Percentiles rank a stretch among this genome's conserved stretches.
These are phyloP conservation scores for Helotiales sp. DNA, from an alignment of 2,329 filamentous ascomycete genomes.

Conservation along the genomic window DNA sequence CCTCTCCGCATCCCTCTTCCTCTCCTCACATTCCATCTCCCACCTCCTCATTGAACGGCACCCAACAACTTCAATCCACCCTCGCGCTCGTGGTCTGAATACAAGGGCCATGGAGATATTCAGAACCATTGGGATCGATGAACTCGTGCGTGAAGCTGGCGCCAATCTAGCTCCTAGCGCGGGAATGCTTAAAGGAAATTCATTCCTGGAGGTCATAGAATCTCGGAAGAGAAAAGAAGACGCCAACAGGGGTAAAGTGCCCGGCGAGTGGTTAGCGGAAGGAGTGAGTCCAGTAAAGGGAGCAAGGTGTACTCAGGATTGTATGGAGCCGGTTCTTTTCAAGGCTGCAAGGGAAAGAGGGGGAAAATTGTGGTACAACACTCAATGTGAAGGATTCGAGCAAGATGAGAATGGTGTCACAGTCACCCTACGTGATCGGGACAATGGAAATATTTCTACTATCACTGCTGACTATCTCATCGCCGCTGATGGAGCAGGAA, in stretches of 20 bases:
- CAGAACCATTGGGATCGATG: slow-evolving; percentile 32
- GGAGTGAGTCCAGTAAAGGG: slow-evolving; percentile 26
- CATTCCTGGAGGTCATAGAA: slow-evolving; percentile 23
- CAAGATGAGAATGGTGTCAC: slow-evolving; percentile 32
- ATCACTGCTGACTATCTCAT: slow-evolving; percentile 40
- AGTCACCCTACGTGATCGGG: slow-evolving; percentile 25
- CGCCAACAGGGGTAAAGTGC: slow-evolving; percentile 13
- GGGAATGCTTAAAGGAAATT: slow-evolving; percentile 19
- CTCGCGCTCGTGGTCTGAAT: slow-evolving; percentile 40
- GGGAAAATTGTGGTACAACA: slow-evolving; percentile 38
- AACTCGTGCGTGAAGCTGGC: slow-evolving; percentile 24
- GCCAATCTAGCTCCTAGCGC: slow-evolving; percentile 23
- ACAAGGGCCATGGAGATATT: slow-evolving; percentile 41
- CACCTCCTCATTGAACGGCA: slow-evolving; percentile 42
- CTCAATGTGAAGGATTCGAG: slow-evolving; percentile 26
- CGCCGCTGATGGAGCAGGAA: slow-evolving; percentile 39
- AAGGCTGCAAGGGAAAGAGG: slow-evolving; percentile 35
- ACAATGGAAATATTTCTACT: slow-evolving; percentile 4
- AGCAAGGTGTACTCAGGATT: slow-evolving; percentile 40
- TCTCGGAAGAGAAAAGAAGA: slow-evolving; percentile 21
- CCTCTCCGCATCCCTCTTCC: slow-evolving; percentile 40
- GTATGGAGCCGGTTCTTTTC: slow-evolving; percentile 41
- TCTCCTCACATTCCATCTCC: slow-evolving; percentile 34
- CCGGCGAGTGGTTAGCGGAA: slow-evolving; percentile 23
- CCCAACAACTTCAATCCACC: slow-evolving; percentile 37